Conservation (phyloP, 768 basidiomycete genomes). For the Lactarius evosmus region DNA sequence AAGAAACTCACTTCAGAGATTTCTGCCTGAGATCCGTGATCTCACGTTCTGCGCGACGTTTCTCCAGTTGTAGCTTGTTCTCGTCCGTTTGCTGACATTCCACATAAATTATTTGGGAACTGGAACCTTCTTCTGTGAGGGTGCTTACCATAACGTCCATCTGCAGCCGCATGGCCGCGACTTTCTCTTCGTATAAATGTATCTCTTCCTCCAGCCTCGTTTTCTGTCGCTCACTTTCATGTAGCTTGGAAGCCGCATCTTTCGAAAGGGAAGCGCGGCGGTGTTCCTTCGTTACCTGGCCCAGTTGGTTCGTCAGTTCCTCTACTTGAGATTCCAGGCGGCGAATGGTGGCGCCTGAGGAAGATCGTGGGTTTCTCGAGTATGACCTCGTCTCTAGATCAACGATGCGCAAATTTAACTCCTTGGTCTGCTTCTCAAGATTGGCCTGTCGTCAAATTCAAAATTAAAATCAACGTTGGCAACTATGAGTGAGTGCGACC, state of each 20-base stretch:
- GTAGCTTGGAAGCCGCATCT: conserved; percentile 52
- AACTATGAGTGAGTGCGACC: conserved; percentile 30
- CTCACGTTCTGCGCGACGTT: conserved; percentile 75
- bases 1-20: conserved; percentile 53
- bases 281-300: conserved; percentile 48
- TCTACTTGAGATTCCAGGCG: conserved; percentile 70
- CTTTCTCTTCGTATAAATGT: conserved; percentile 54
- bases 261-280: conserved; percentile 38
- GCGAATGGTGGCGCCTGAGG: conserved; percentile 43
- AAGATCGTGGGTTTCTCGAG: conserved; percentile 43
- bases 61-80: conserved; percentile 61
- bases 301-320: conserved; percentile 62
- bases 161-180: conserved; percentile 51
- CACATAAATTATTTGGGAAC: conserved; percentile 11
- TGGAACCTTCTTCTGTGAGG: neutral
- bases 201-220: conserved; percentile 64
- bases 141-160: conserved; percentile 61
- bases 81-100: conserved; percentile 62
- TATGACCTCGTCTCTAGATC: conserved; percentile 81
- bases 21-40: conserved; percentile 71
- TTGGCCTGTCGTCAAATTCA: conserved; percentile 50
- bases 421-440: conserved; percentile 83
- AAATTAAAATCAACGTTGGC: conserved; percentile 1
- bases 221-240: conserved; percentile 61
- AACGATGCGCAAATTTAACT: conserved; percentile 75